These are phyloP conservation scores for Earliella scabrosa DNA, from an alignment of 1,284 basidiomycete species.

Conservation along the genomic window DNA sequence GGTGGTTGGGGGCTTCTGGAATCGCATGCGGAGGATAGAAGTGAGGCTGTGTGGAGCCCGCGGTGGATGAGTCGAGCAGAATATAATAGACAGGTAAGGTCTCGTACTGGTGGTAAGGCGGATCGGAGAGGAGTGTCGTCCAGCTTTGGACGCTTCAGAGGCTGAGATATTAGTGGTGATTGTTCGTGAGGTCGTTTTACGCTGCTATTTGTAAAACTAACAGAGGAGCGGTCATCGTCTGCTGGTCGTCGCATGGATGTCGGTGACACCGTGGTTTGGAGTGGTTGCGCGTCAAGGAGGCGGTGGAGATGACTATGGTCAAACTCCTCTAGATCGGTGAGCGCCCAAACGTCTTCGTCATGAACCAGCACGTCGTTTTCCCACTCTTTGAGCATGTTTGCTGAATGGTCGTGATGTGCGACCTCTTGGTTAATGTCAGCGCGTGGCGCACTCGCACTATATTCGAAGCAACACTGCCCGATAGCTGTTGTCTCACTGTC, in stretches of 20 bases:
- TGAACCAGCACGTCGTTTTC: not conserved
- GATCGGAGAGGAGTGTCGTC: constrained; percentile 6
- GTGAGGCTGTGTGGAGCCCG: constrained; percentile 22
- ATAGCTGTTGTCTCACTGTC: too few species aligned
- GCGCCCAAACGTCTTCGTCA: constrained; percentile 18
- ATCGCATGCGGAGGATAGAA: constrained; percentile 8
- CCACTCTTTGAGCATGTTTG: constrained; percentile 15
- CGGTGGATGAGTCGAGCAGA: not conserved
- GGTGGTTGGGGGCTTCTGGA: not conserved
- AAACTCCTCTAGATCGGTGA: constrained; percentile 26
- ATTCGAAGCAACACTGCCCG: not conserved
- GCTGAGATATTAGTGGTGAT: not conserved
- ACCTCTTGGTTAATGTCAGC: not conserved
- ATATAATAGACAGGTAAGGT: not conserved
- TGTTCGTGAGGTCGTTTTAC: too few species aligned
- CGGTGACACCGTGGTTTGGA: not conserved
- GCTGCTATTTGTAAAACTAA: too few species aligned
- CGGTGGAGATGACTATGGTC: constrained; percentile 10
- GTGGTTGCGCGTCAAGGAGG: not conserved
- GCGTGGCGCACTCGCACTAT: not conserved
- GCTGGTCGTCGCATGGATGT: not conserved
- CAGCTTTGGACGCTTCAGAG: constrained; percentile 12
- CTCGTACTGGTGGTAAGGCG: constrained; percentile 14
- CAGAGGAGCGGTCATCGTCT: too few species aligned
- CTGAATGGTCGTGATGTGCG: not conserved